phyloP scores from a whole-genome alignment of 2,329 filamentous ascomycete genomes.

The Talaromyces sp. region DNA sequence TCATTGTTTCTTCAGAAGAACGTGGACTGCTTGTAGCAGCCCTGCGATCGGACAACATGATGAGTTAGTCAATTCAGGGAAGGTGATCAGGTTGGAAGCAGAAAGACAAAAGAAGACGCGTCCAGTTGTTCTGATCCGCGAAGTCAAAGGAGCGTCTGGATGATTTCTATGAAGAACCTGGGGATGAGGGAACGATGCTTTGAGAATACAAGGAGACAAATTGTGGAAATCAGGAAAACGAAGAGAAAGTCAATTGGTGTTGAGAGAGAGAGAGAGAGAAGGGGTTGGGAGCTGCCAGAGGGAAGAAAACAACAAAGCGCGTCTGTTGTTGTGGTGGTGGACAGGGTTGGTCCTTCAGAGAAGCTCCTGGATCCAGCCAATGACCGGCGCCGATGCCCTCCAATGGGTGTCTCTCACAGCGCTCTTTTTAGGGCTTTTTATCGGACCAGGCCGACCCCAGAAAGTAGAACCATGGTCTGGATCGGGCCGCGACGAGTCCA shows the following conservation, averaged over 20 bases:
- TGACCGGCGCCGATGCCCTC: neutral
- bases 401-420: neutral
- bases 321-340: neutral
- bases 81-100: neutral
- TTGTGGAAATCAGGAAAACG: neutral
- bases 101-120: neutral
- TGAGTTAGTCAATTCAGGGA: neutral
- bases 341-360: neutral
- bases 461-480: neutral
- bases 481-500: neutral
- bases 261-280: neutral
- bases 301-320: neutral
- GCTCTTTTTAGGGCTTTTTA: neutral
- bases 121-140: neutral
- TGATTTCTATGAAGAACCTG: neutral
- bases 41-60: slow-evolving; percentile 8
- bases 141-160: neutral
- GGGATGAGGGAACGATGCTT: neutral
- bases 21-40: slow-evolving; percentile 28
- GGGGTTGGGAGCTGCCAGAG: neutral
- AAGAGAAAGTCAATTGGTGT: neutral
- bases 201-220: neutral
- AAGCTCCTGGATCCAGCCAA: neutral
- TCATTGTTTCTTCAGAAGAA: slow-evolving; percentile 47
- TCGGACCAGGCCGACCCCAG: neutral